Conservation (phyloP, 352 stramenopile genomes). For the Globisporangium middletonii region DNA sequence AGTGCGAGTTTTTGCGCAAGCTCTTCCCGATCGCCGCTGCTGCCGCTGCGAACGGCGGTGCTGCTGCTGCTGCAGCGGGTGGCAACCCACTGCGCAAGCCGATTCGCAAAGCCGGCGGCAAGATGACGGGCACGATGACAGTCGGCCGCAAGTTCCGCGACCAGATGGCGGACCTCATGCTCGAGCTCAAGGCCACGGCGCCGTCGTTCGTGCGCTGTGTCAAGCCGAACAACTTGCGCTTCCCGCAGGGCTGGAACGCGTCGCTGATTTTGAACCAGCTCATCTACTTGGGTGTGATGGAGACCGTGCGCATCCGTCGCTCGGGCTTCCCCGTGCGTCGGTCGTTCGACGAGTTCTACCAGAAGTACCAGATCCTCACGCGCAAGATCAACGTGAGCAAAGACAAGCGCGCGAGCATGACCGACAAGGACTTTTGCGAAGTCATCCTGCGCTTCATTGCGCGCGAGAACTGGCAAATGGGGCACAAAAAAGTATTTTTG, state of each 20-base stretch:
- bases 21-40: conserved; percentile 58
- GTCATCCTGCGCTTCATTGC: conserved; percentile 75
- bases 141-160: conserved; percentile 89
- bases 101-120: conserved; percentile 72
- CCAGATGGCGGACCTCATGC: conserved; percentile 85
- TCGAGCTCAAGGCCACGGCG: conserved; percentile 70
- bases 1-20: conserved; percentile 71
- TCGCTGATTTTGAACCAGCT: conserved; percentile 85
- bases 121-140: conserved; percentile 88
- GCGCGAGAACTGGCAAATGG: conserved; percentile 84
- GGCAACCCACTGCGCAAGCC: conserved; percentile 55
- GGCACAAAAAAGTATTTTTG: conserved; percentile 87
- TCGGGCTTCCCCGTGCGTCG: conserved; percentile 84
- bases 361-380: conserved; percentile 87
- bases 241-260: conserved; percentile 83
- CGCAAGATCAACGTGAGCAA: conserved; percentile 52
- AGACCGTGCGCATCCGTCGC: conserved; percentile 86
- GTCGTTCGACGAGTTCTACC: conserved; percentile 80
- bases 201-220: conserved; percentile 91
- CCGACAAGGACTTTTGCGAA: conserved; percentile 77
- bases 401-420: conserved; percentile 42
- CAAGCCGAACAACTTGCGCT: conserved; percentile 90
- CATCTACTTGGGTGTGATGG: conserved; percentile 88
- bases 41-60: conserved; percentile 16
- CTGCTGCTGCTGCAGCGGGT: conserved; percentile 14